Evolutionary conservation across 2,329 filamentous ascomycete species (phyloP).

Genomic region (Byssoonygena ceratinophila): DNA sequence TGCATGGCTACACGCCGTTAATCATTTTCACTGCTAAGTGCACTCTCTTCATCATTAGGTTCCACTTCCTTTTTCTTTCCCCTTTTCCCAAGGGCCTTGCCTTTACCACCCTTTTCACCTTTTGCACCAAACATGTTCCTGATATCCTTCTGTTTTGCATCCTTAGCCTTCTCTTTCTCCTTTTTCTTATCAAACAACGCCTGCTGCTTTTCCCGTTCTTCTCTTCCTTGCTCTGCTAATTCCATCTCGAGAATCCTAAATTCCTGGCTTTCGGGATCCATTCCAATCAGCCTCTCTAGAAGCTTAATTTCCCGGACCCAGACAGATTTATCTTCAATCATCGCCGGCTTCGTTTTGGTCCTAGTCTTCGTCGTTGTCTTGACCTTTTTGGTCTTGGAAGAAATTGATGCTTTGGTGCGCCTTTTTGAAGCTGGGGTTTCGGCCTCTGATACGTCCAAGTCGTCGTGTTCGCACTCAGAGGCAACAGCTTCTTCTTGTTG

Average conservation of each 20-base stretch:
- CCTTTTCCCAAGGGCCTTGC: slow-evolving; percentile 24
- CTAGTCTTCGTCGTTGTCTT: slow-evolving; percentile 18
- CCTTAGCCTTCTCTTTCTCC: slow-evolving; percentile 46
- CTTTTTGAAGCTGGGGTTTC: slow-evolving; percentile 3
- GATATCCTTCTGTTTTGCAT: slow-evolving; percentile 38
- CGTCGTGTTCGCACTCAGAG: slow-evolving; percentile 17
- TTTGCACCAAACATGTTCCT: slow-evolving; percentile 20
- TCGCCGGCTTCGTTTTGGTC: slow-evolving; percentile 22
- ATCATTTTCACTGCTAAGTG: neutral
- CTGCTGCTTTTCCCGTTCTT: slow-evolving; percentile 63
- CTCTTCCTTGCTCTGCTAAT: slow-evolving; percentile 56
- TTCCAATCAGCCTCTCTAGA: slow-evolving; percentile 74
- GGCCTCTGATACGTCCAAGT: slow-evolving; percentile 11
- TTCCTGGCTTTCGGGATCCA: slow-evolving; percentile 63
- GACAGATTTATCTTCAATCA: slow-evolving; percentile 64
- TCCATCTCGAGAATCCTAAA: slow-evolving; percentile 57
- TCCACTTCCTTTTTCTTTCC: slow-evolving; percentile 13
- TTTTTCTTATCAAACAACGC: slow-evolving; percentile 68
- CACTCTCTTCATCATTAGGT: neutral
- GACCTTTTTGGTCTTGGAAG: slow-evolving; percentile 17
- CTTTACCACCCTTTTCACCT: slow-evolving; percentile 26
- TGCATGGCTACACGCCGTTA: neutral
- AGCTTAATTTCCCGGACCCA: slow-evolving; percentile 95
- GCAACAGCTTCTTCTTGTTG: slow-evolving; percentile 12
- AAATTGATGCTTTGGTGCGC: slow-evolving; percentile 1